Evolutionary conservation across 1,139 yeast genomes (phyloP).

Genomic region (Citeromyces hawaiiensis): DNA sequence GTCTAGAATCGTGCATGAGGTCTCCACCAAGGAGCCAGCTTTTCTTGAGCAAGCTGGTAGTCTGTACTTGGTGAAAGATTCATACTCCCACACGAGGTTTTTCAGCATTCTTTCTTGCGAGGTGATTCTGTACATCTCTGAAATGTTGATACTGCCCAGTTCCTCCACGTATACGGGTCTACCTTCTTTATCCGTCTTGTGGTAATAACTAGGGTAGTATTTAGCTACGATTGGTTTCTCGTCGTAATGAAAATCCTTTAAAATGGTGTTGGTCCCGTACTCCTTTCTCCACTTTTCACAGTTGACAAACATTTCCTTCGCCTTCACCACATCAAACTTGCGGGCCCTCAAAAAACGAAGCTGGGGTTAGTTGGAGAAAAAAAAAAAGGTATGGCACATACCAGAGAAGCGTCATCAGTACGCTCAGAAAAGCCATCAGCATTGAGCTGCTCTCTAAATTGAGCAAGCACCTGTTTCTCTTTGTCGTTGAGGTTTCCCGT

Average conservation of each 20-base stretch:
- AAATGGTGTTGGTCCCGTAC: slow-evolving; percentile 76
- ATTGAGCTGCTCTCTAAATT: slow-evolving; percentile 42
- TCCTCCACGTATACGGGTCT: slow-evolving; percentile 94
- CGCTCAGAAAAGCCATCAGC: slow-evolving; percentile 61
- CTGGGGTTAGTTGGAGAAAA: slow-evolving; percentile 5
- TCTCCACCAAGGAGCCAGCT: slow-evolving; percentile 69
- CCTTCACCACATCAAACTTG: slow-evolving; percentile 73
- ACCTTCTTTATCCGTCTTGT: slow-evolving; percentile 93
- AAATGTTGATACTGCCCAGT: slow-evolving; percentile 78
- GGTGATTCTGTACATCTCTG: slow-evolving; percentile 87
- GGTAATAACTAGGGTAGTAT: slow-evolving; percentile 93
- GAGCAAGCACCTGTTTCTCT: slow-evolving; percentile 47
- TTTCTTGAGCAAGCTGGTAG: slow-evolving; percentile 91
- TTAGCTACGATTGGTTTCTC: slow-evolving; percentile 86
- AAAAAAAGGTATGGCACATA: slow-evolving; percentile 8
- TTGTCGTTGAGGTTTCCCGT: slow-evolving; percentile 68
- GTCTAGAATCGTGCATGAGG: slow-evolving; percentile 92
- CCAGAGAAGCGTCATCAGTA: slow-evolving; percentile 76
- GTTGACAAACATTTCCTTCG: slow-evolving; percentile 69
- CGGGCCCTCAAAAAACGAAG: slow-evolving; percentile 90
- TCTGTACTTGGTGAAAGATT: slow-evolving; percentile 70
- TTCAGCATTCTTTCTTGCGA: slow-evolving; percentile 93
- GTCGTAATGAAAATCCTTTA: slow-evolving; percentile 75
- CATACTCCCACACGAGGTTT: slow-evolving; percentile 96
- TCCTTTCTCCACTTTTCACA: slow-evolving; percentile 91